Conservation (phyloP, 331 rosid species). For the Acacia pycnantha region DNA sequence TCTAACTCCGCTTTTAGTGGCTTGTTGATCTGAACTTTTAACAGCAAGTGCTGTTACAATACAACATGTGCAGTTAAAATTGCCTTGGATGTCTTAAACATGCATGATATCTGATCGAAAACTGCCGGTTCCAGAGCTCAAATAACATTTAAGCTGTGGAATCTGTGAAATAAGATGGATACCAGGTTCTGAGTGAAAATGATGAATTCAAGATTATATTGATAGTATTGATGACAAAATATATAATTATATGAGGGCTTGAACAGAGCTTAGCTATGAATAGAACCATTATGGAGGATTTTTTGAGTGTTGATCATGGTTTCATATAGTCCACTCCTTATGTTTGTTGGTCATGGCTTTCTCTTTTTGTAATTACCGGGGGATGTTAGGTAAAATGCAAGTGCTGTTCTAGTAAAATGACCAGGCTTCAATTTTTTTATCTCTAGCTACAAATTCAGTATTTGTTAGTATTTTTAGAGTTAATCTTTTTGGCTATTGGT, state of each 20-base stretch:
- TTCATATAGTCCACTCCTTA: neutral
- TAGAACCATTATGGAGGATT: neutral
- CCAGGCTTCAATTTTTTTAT: neutral
- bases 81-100: neutral
- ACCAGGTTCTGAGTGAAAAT: neutral
- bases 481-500: neutral
- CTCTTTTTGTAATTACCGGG: neutral
- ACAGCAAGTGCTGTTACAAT: neutral
- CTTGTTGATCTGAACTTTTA: neutral
- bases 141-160: neutral
- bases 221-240: neutral
- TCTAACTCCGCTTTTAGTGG: neutral
- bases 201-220: neutral
- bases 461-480: neutral
- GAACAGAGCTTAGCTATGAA: neutral
- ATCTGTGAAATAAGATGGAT: neutral
- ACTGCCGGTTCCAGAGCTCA: neutral
- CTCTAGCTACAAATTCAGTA: neutral
- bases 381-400: neutral
- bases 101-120: neutral
- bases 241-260: neutral
- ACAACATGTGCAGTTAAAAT: neutral
- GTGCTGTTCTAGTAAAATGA: neutral
- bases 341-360: conserved; percentile 9
- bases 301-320: neutral